Percentiles rank a stretch among this genome's conserved stretches.
These are phyloP conservation scores for Neofusicoccum umdonicola DNA, from an alignment of 2,329 filamentous ascomycete genomes.

Conservation along the genomic window DNA sequence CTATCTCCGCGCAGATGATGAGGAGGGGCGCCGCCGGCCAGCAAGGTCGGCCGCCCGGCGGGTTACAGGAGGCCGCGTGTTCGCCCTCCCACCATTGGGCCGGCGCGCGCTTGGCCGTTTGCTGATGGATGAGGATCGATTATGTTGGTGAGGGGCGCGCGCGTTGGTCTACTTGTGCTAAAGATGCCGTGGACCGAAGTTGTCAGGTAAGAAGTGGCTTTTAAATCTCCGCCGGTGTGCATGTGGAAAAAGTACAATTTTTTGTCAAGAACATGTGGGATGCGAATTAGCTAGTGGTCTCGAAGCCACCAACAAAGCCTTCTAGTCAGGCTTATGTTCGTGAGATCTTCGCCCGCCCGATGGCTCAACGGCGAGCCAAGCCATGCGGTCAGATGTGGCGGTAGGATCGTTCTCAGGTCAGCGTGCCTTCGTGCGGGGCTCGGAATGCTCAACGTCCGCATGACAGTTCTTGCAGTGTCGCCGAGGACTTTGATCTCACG, in stretches of 20 bases:
- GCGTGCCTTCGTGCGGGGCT: not conserved
- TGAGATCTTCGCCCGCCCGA: not conserved
- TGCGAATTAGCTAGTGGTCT: not conserved
- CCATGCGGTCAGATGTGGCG: constrained; percentile 10
- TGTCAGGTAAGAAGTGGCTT: constrained; percentile 9
- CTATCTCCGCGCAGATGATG: not conserved
- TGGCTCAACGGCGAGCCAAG: not conserved
- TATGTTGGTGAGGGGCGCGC: not conserved
- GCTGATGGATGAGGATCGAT: not conserved
- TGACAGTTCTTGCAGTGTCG: not conserved
- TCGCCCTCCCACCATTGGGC: not conserved
- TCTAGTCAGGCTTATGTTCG: constrained; percentile 5
- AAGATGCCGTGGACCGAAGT: not conserved
- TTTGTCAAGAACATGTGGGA: not conserved
- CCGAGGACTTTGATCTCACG: not conserved
- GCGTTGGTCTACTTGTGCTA: not conserved
- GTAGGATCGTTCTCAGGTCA: constrained; percentile 5
- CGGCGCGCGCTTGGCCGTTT: not conserved
- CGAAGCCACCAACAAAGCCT: constrained; percentile 5
- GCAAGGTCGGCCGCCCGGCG: not conserved
- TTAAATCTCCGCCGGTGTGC: not conserved
- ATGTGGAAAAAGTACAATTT: not conserved
- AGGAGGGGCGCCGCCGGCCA: not conserved
- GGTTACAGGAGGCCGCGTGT: constrained; percentile 4
- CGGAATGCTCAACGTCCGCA: not conserved